Evolutionary conservation across 768 basidiomycete species (phyloP), one percentile per base, ranked within the genome.

Genomic region (Lactarius hatsudake): DNA sequence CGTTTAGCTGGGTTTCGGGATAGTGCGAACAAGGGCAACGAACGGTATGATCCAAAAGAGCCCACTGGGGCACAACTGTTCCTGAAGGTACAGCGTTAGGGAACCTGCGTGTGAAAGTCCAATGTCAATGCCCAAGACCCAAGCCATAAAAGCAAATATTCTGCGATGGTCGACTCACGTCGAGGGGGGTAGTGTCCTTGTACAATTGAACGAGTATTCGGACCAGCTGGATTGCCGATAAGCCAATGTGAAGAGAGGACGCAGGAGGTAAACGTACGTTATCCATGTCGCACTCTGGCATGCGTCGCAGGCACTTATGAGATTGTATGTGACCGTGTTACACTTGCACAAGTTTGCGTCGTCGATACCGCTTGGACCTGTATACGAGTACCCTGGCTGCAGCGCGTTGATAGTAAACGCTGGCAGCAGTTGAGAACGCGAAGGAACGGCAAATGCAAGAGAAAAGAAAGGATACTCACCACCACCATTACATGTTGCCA

Each of bases 241-340:
- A 59, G 26, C 7, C 2, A 17, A 10, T 20, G 26, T 15, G 2
- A 7, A 8, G 20, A 23, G 10, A 13, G n/a, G 6, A 30, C 30
- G 32, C 12, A 8, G 40, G 40, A 34, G 12, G 7, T n/a, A 12
- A 23, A 30, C 66, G 20, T 8, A 68, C 66, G 34, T 15, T 17
- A 30, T 56, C 66, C 62, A 68, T 0, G 4, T 3, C 20, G 1
- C 4, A 8, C 32, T 6, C 28, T 68, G 66, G 28, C 66, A 68
- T 10, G 62, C 66, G 9, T 61, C 66, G 20, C 66, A 68, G 28
- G 66, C 66, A 20, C 66, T 68, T 17, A 68, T 15, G 34, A 68
- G 66, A 5, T 45, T 59, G 58, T 68, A 68, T 7, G 30, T 9
- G 8, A 68, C n/a, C 1, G 66, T 64, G 59, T 40, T 68, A n/a